Evolutionary conservation across 148 eudicot species (phyloP).

Genomic region (Fagopyrum tataricum): DNA sequence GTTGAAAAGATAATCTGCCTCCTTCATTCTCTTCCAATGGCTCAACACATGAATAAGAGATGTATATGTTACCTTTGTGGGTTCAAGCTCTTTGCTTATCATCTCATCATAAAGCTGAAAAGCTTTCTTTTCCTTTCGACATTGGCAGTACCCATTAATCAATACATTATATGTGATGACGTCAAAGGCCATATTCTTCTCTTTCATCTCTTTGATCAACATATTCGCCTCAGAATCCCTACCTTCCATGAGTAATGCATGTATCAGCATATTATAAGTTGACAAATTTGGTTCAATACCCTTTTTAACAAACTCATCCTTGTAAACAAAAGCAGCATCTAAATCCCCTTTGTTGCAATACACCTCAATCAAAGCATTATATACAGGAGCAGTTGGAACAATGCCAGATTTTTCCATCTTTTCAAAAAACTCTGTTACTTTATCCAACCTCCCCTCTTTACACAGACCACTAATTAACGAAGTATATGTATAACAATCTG

Average conservation of each 20-base stretch:
- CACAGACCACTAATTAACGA: conserved; percentile 50
- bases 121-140: conserved; percentile 49
- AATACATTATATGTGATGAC: conserved; percentile 59
- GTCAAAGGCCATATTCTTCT: conserved; percentile 41
- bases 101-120: conserved; percentile 55
- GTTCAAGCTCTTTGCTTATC: conserved; percentile 46
- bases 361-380: conserved; percentile 60
- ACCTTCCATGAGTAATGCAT: conserved; percentile 53
- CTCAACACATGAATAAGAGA: conserved; percentile 59
- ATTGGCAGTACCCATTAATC: conserved; percentile 59
- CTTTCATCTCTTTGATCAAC: conserved; percentile 58
- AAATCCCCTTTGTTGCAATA: conserved; percentile 57
- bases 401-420: conserved; percentile 44
- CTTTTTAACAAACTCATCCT: conserved; percentile 52
- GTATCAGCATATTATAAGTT: conserved; percentile 61
- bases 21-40: conserved; percentile 50
- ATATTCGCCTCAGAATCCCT: conserved; percentile 35
- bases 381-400: conserved; percentile 42
- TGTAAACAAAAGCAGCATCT: conserved; percentile 41
- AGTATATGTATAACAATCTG: conserved; percentile 57
- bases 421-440: conserved; percentile 34
- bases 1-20: conserved; percentile 55
- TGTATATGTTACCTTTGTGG: conserved; percentile 67
- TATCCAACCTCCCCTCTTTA: conserved; percentile 44
- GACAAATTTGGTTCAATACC: conserved; percentile 48